Evolutionary conservation across 1,284 basidiomycete species (phyloP).

Genomic region (Leccinum variabile): DNA sequence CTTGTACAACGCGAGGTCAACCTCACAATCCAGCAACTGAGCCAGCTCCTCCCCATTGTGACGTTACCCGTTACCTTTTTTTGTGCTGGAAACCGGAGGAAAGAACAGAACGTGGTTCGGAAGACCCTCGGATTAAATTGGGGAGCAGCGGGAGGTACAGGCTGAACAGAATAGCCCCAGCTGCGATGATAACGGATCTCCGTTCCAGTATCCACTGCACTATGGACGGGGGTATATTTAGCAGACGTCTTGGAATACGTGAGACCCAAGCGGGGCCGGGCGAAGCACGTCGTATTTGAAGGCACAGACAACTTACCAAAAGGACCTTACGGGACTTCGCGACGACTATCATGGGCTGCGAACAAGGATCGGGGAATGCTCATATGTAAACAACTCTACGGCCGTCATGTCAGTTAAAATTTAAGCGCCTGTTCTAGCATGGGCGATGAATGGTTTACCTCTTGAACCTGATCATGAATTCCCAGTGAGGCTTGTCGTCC

Average conservation of each 20-base stretch:
- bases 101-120: constrained; percentile 68
- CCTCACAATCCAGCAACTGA: constrained; percentile 48
- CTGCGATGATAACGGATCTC: neutral
- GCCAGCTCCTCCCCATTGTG: constrained; percentile 49
- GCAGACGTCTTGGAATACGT: constrained; percentile 56
- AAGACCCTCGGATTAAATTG: constrained; percentile 64
- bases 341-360: constrained; percentile 49
- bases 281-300: constrained; percentile 65
- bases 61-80: constrained; percentile 67
- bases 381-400: constrained; percentile 33
- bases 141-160: constrained; percentile 47
- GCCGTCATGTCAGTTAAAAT: neutral
- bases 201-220: constrained; percentile 50
- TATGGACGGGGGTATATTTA: constrained; percentile 68
- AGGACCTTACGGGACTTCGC: constrained; percentile 67
- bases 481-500: constrained; percentile 61
- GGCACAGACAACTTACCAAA: constrained; percentile 62
- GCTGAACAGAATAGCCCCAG: neutral
- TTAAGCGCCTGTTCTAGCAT: constrained; percentile 35
- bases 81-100: constrained; percentile 69
- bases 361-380: constrained; percentile 57
- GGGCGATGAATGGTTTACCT: constrained; percentile 63
- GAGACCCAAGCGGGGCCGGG: constrained; percentile 39
- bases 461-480: constrained; percentile 68
- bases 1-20: constrained; percentile 44